A percentile compares a stretch with the other conserved stretches of the same genome.
These are phyloP conservation scores for Mycena kentingensis DNA, from an alignment of 768 basidiomycete genomes.

Conservation along the genomic window DNA sequence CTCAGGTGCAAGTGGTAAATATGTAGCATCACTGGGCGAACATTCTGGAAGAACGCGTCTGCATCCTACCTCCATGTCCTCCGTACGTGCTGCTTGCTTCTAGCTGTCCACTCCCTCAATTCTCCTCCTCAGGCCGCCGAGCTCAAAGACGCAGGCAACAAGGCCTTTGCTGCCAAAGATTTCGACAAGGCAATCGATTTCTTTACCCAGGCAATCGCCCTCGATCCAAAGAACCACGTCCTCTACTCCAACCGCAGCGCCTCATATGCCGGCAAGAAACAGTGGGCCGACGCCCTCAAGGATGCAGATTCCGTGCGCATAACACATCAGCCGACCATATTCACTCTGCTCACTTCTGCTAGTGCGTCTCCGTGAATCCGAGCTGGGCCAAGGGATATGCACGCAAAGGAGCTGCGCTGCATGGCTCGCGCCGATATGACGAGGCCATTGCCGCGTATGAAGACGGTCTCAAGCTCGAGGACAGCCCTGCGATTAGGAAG, in stretches of 20 bases:
- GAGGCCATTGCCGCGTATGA: slow-evolving; percentile 88
- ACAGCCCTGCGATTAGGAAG: slow-evolving; percentile 78
- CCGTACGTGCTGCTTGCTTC: not conserved
- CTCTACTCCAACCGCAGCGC: slow-evolving; percentile 93
- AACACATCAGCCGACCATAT: slow-evolving; percentile 1
- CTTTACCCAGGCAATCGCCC: slow-evolving; percentile 78
- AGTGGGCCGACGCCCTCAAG: slow-evolving; percentile 72
- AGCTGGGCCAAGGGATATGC: slow-evolving; percentile 90
- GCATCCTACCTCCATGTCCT: not conserved
- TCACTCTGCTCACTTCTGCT: slow-evolving; percentile 15
- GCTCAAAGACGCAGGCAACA: slow-evolving; percentile 93
- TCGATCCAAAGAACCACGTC: slow-evolving; percentile 86
- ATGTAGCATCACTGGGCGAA: too few relatives aligned
- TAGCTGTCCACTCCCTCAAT: not conserved
- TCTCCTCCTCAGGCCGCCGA: slow-evolving; percentile 43
- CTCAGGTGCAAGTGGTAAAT: too few relatives aligned
- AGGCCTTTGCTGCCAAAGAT: slow-evolving; percentile 91
- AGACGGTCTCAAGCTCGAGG: slow-evolving; percentile 77
- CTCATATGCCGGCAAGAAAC: slow-evolving; percentile 81
- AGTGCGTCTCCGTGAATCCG: slow-evolving; percentile 82
- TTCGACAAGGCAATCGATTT: slow-evolving; percentile 86
- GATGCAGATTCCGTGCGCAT: slow-evolving; percentile 88
- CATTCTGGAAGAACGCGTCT: too few relatives aligned
- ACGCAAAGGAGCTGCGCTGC: slow-evolving; percentile 90
- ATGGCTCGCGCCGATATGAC: slow-evolving; percentile 75